Evolutionary conservation across 192 early-diverging fungal genomes (phyloP).

Genomic region (Podila epigama): DNA sequence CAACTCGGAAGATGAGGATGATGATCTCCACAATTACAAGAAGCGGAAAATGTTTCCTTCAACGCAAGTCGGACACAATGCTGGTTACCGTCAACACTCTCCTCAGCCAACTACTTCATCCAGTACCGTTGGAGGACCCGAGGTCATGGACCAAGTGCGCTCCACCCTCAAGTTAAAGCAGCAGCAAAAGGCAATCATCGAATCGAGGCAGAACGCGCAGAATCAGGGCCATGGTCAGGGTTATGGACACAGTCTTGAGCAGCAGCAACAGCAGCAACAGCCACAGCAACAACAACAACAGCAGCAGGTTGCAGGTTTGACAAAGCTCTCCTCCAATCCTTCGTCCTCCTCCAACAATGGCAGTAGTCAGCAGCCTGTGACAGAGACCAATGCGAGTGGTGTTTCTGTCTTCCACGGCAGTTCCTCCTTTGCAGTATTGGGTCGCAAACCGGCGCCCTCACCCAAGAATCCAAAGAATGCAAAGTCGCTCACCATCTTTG

Average conservation of each 20-base stretch:
- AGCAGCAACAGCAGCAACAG: slow-evolving; percentile 17
- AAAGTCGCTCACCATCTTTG: slow-evolving; percentile 58
- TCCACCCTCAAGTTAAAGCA: slow-evolving; percentile 61
- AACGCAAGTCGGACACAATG: slow-evolving; percentile 11
- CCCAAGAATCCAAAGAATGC: slow-evolving; percentile 58
- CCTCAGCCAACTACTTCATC: too few species aligned
- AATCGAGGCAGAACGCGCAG: slow-evolving; percentile 55
- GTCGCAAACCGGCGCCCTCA: slow-evolving; percentile 39
- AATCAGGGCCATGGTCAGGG: neutral
- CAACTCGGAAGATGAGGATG: slow-evolving; percentile 46
- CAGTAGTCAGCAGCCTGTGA: slow-evolving; percentile 16
- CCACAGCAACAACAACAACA: neutral
- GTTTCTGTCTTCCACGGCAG: slow-evolving; percentile 47
- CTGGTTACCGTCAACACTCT: slow-evolving; percentile 15
- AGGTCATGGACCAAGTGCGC: slow-evolving; percentile 64
- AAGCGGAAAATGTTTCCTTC: slow-evolving; percentile 31
- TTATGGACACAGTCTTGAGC: neutral
- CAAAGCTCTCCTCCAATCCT: too few species aligned
- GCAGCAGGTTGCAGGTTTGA: too few species aligned
- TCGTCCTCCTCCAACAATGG: neutral
- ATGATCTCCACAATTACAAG: slow-evolving; percentile 45
- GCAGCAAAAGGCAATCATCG: slow-evolving; percentile 72
- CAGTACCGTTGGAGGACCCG: slow-evolving; percentile 15
- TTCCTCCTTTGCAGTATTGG: slow-evolving; percentile 23
- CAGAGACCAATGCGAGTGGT: slow-evolving; percentile 33